Base-by-base conservation (phyloP, 495 filamentous ascomycete genomes). In the Cercophora newfieldiana region DNA sequence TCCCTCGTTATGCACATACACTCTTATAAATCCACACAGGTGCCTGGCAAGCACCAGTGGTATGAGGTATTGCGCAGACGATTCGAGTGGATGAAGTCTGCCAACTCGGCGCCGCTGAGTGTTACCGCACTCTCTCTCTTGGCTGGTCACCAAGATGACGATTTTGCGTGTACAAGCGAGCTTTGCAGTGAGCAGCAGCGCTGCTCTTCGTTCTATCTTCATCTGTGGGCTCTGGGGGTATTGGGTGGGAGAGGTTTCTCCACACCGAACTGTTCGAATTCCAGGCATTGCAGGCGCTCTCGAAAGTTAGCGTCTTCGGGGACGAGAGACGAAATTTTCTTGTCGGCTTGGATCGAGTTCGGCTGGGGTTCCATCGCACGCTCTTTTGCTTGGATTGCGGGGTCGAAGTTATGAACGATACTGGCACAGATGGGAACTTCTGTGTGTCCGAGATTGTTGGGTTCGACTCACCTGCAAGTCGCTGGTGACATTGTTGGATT, bases 1-100 rank as follows among this genome's bases (percentile, higher is more conserved):
- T 78, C 79, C 70, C 19, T 59, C 56, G 76, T 80, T 77, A 74
- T 72, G 79, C 77, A 72, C 67, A 74, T 75, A 56, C 72, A 69
- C 25, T 73, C 72, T 63, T 65, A 48, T 66, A 63, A 44, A 44
- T 44, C 37, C 10, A 44, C 37, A 14, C 18, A 14, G 78, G 74
- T 74, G 82, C 82, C 82, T 85, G 82, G 84, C 83, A 85, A 83
- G 81, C 82, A 70, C 80, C 77, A 70, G 61, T 60, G 72, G 67
- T 73, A 7, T 31, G 63, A 60, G 60, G 18, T 31, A 33, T 44
- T 55, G 71, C 66, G 68, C 67, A 70, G 67, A 66, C 66, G 61
- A 63, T 14, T 51, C 18, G 8, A 55, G 37, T 47, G 63, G 69
- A 68, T 66, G 24, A 29, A 61, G 70, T 72, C 69, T 68, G 57